Conservation (phyloP, 495 filamentous ascomycete genomes). For the Physcia stellaris region DNA sequence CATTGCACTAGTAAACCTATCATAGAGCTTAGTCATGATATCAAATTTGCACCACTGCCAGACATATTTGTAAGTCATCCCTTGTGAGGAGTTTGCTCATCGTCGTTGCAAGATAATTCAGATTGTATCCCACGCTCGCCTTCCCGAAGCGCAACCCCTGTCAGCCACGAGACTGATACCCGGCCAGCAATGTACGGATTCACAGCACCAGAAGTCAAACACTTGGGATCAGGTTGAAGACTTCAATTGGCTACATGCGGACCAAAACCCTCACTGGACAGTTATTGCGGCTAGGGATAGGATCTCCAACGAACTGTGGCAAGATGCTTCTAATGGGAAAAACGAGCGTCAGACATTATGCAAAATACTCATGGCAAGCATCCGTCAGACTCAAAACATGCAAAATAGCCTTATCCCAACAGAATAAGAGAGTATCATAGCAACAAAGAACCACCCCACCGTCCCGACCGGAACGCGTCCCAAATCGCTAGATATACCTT, state of each 20-base stretch:
- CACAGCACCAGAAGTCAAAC: slow-evolving; percentile 33
- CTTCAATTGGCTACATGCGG: slow-evolving; percentile 89
- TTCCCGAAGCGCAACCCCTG: not conserved
- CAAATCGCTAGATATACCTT: too few species aligned
- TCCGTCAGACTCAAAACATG: not conserved
- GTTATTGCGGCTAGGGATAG: slow-evolving; percentile 47
- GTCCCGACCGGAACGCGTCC: too few species aligned
- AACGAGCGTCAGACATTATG: too few species aligned
- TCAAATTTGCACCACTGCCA: slow-evolving; percentile 70
- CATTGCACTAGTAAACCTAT: slow-evolving; percentile 74
- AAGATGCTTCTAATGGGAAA: slow-evolving; percentile 28
- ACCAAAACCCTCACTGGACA: slow-evolving; percentile 80
- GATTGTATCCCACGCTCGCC: not conserved
- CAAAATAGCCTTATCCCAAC: not conserved
- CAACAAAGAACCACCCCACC: not conserved
- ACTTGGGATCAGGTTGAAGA: slow-evolving; percentile 92
- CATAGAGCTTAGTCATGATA: slow-evolving; percentile 70
- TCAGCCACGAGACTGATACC: too few species aligned
- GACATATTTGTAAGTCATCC: slow-evolving; percentile 44
- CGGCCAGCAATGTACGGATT: not conserved
- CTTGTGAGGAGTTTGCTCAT: not conserved
- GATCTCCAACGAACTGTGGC: slow-evolving; percentile 54
- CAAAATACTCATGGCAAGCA: not conserved
- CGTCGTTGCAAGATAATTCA: not conserved
- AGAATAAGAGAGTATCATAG: not conserved